Percentiles rank a stretch among this genome's conserved stretches.
Conservation (phyloP, 2,329 filamentous ascomycete species). For the Fusarium albidum region DNA sequence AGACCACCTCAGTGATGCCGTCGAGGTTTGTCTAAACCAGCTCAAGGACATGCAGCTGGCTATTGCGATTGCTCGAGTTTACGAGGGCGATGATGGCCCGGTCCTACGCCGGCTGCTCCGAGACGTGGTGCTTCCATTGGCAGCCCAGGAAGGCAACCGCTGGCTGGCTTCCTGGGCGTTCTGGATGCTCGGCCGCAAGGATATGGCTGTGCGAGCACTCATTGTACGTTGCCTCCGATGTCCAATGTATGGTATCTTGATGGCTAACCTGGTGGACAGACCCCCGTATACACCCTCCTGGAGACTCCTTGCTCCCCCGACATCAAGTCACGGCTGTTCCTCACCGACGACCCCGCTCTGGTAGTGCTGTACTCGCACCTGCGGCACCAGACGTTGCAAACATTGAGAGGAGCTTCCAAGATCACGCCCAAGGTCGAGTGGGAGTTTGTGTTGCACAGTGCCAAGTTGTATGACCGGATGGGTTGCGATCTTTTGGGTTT, state of each 20-base stretch:
- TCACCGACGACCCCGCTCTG: conserved; percentile 90
- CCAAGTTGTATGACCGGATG: conserved; percentile 86
- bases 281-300: conserved; percentile 78
- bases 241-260: not conserved
- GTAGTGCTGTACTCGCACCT: conserved; percentile 89
- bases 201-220: conserved; percentile 84
- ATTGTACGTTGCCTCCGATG: conserved; percentile 65
- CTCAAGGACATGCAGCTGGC: conserved; percentile 90
- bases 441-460: conserved; percentile 88
- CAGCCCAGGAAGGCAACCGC: conserved; percentile 82
- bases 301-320: conserved; percentile 73
- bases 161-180: conserved; percentile 98
- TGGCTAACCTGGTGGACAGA: conserved; percentile 54
- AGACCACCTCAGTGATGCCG: conserved; percentile 83
- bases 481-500: conserved; percentile 91
- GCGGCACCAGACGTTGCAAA: conserved; percentile 81
- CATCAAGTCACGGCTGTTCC: conserved; percentile 78
- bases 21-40: conserved; percentile 86
- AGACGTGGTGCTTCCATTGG: conserved; percentile 80
- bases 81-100: conserved; percentile 83
- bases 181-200: conserved; percentile 84
- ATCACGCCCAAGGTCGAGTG: conserved; percentile 82
- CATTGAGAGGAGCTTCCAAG: conserved; percentile 83
- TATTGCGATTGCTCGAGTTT: conserved; percentile 85
- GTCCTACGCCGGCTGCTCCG: conserved; percentile 78